Percentiles rank a stretch among this genome's conserved stretches.
Conservation (phyloP, 192 early-diverging fungal genomes). For the Backusella liffmaniae region DNA sequence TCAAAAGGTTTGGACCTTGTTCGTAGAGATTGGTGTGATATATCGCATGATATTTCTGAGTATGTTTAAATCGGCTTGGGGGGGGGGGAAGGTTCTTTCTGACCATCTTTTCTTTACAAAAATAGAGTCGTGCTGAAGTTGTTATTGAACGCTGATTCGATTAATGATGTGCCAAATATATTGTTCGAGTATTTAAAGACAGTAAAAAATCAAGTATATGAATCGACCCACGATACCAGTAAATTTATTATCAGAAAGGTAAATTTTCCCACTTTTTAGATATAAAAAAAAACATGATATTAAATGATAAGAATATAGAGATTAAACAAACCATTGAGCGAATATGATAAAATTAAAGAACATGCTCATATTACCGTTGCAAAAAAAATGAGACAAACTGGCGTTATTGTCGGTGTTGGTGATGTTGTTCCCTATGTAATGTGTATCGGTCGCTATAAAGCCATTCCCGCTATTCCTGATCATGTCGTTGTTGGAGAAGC, state of each 20-base stretch:
- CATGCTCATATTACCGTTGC: conserved; percentile 97
- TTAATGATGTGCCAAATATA: conserved; percentile 66
- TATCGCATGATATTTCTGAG: conserved; percentile 85
- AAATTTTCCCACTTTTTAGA: background rate
- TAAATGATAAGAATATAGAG: conserved; percentile 43
- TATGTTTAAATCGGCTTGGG: conserved; percentile 29
- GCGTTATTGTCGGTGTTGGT: conserved; percentile 63
- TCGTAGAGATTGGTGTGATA: conserved; percentile 94
- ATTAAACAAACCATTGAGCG: conserved; percentile 88
- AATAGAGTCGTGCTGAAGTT: conserved; percentile 61
- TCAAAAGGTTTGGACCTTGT: conserved; percentile 96
- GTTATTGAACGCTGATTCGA: conserved; percentile 49
- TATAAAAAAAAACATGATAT: background rate
- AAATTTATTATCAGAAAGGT: conserved; percentile 93
- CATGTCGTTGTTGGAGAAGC: conserved; percentile 64
- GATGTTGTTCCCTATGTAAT: conserved; percentile 95
- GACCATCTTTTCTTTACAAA: background rate
- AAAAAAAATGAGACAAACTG: conserved; percentile 67
- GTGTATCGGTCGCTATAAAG: conserved; percentile 63
- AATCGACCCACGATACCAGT: conserved; percentile 68
- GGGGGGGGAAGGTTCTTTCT: background rate
- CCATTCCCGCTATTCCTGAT: conserved; percentile 78
- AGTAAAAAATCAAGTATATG: conserved; percentile 70
- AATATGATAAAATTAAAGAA: conserved; percentile 80
- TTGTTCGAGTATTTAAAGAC: conserved; percentile 75